phyloP scores from a whole-genome alignment of 306 rosid genomes.

The Cicer yamashitae region DNA sequence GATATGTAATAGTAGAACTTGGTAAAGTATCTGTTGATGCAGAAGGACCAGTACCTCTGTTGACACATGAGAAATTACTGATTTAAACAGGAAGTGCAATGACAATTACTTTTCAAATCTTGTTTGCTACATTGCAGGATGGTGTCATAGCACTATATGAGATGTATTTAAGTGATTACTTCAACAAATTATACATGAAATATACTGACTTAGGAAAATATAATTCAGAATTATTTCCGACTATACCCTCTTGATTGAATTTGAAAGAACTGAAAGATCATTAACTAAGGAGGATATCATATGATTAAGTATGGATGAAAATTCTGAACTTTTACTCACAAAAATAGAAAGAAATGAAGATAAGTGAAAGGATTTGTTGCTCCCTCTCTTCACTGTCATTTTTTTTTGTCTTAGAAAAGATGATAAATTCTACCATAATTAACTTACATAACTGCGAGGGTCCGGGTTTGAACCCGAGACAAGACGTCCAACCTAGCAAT shows the following conservation, averaged over 20 bases:
- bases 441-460: too few relatives aligned
- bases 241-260: conserved; percentile 31
- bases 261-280: conserved; percentile 33
- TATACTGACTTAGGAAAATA: conserved; percentile 34
- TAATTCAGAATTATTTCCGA: conserved; percentile 10
- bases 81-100: conserved; percentile 16
- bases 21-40: conserved; percentile 12
- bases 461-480: too few relatives aligned
- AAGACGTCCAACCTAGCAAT: too few relatives aligned
- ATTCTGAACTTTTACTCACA: neutral
- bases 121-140: conserved; percentile 18
- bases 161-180: conserved; percentile 29
- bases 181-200: conserved; percentile 39
- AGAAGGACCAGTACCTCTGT: conserved; percentile 25
- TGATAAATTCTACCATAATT: too few relatives aligned
- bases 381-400: too few relatives aligned
- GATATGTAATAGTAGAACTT: conserved; percentile 28
- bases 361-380: too few relatives aligned
- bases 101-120: neutral
- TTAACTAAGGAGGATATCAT: conserved; percentile 15
- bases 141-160: conserved; percentile 5
- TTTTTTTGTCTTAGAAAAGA: too few relatives aligned
- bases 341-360: too few relatives aligned
- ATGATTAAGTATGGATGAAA: neutral
- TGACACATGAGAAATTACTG: conserved; percentile 27